These are phyloP conservation scores for Cylindrotheca closterium DNA, from an alignment of 108 stramenopile genomes.

Conservation along the genomic window DNA sequence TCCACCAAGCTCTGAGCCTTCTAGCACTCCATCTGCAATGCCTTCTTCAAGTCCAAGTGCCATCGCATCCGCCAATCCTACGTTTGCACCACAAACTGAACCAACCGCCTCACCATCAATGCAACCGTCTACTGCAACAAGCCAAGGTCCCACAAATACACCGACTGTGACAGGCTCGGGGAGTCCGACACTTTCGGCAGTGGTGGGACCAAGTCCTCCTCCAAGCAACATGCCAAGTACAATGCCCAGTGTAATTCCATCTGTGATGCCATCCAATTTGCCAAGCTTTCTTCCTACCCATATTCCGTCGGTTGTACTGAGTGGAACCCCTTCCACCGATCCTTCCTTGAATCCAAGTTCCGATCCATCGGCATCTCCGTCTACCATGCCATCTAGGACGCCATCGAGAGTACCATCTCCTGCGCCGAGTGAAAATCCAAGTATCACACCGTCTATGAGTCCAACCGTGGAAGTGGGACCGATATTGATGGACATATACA, in stretches of 20 bases:
- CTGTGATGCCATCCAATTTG: neutral
- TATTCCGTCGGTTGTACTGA: neutral
- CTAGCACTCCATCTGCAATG: neutral
- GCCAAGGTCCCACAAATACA: no score
- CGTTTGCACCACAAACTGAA: no score
- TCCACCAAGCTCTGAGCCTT: no score
- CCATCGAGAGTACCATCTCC: neutral
- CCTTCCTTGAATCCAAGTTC: slow-evolving; percentile 3
- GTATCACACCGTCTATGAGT: no score
- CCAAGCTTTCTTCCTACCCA: slow-evolving; percentile 1
- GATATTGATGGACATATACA: no score
- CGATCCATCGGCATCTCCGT: slow-evolving; percentile 7
- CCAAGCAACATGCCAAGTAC: neutral
- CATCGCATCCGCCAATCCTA: no score
- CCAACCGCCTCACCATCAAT: no score
- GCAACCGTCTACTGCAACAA: no score
- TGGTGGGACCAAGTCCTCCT: slow-evolving; percentile 1
- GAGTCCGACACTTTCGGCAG: no score
- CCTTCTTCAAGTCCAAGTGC: neutral
- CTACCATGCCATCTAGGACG: slow-evolving; percentile 2
- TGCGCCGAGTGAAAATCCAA: slow-evolving; percentile 10
- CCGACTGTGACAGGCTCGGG: no score
- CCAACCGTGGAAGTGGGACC: no score
- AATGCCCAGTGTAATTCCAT: slow-evolving; percentile 4
- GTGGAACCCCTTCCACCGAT: slow-evolving; percentile 1